Evolutionary conservation across 345 rosid genomes (phyloP).

Genomic region (Arabidopsis suecica): DNA sequence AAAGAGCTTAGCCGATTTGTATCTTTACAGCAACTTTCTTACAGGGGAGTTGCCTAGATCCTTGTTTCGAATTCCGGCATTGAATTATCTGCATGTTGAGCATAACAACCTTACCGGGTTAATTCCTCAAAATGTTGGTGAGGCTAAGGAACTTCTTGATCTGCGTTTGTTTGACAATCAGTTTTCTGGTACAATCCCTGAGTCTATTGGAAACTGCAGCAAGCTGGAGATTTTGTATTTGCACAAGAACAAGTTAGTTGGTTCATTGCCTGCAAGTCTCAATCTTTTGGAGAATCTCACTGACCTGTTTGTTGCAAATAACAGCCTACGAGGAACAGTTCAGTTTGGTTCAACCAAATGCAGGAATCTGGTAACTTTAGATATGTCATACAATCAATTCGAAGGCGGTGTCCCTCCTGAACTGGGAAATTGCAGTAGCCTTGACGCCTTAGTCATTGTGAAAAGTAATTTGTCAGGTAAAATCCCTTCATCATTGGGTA

Average conservation of each 20-base stretch:
- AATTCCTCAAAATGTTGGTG: constrained; percentile 60
- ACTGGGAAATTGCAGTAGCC: constrained; percentile 65
- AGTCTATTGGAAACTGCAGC: constrained; percentile 65
- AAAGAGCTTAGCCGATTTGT: constrained; percentile 44
- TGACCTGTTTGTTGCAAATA: constrained; percentile 49
- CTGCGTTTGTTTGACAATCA: constrained; percentile 55
- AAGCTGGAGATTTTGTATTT: constrained; percentile 56
- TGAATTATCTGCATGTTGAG: constrained; percentile 53
- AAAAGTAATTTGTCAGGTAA: constrained; percentile 54
- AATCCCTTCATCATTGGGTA: constrained; percentile 73
- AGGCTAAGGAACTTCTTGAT: constrained; percentile 49
- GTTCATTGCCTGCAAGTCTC: constrained; percentile 63
- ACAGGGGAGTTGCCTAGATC: constrained; percentile 62
- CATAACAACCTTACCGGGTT: constrained; percentile 60
- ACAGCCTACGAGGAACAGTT: constrained; percentile 61
- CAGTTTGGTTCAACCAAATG: constrained; percentile 56
- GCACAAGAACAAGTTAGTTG: constrained; percentile 55
- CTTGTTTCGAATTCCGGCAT: constrained; percentile 48
- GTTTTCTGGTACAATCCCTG: constrained; percentile 66
- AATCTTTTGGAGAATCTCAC: constrained; percentile 59
- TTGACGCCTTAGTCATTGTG: constrained; percentile 51
- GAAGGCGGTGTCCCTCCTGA: constrained; percentile 61
- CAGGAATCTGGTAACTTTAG: constrained; percentile 53
- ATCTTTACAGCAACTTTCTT: constrained; percentile 57
- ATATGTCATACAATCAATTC: constrained; percentile 60